Conservation (phyloP, 176 grass and related monocot genomes). For the Aegilops longissima region DNA sequence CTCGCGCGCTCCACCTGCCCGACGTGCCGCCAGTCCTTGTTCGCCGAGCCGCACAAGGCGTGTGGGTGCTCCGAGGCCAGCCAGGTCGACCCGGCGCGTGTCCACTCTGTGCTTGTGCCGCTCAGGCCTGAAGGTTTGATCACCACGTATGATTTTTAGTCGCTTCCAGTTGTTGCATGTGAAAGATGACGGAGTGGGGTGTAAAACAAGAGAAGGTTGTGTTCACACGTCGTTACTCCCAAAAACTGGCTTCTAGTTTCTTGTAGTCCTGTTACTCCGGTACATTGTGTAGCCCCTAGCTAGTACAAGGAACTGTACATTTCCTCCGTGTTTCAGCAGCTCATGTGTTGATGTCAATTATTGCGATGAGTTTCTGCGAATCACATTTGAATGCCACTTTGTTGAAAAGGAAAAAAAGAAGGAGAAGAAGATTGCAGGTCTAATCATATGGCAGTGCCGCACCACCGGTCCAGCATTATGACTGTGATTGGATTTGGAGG, state of each 20-base stretch:
- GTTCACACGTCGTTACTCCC: constrained; percentile 5
- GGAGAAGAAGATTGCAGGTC: constrained; percentile 2
- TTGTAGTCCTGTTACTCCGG: neutral
- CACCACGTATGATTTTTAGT: constrained; percentile 57
- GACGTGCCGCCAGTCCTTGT: constrained; percentile 66
- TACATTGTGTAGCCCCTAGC: constrained; percentile 15
- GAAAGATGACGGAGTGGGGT: neutral
- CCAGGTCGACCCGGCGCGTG: neutral
- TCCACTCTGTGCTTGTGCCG: constrained; percentile 39
- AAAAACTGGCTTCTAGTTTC: constrained; percentile 22
- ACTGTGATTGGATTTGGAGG: constrained; percentile 16
- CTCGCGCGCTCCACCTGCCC: constrained; percentile 71
- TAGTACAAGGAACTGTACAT: constrained; percentile 14
- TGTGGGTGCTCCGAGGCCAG: constrained; percentile 46
- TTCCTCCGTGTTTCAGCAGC: constrained; percentile 6
- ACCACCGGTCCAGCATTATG: neutral
- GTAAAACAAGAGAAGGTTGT: neutral
- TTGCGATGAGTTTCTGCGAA: neutral
- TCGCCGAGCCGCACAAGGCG: constrained; percentile 43
- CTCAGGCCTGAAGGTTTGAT: constrained; percentile 69
- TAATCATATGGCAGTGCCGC: constrained; percentile 34
- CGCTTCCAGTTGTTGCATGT: constrained; percentile 8
- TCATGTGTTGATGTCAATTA: neutral
- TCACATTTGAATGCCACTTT: constrained; percentile 17
- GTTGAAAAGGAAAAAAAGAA: neutral